These are phyloP conservation scores for Hirsutella rhossiliensis DNA, from an alignment of 2,329 filamentous ascomycete genomes.

Conservation along the genomic window DNA sequence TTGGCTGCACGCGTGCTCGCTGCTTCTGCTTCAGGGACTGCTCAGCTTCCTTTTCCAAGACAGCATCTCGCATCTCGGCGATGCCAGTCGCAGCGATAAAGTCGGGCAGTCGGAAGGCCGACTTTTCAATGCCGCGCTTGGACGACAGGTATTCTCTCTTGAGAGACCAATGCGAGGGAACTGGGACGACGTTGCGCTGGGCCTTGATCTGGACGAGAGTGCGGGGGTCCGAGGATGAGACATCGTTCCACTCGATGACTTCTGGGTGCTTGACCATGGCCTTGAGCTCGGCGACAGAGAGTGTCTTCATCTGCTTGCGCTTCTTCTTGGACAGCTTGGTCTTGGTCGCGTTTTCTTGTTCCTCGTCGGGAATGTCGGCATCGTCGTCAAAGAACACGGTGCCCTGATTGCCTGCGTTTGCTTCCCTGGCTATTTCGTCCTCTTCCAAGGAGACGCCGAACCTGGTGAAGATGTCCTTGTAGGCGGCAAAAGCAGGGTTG, in stretches of 20 bases:
- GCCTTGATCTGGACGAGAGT: constrained; percentile 91
- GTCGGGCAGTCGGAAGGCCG: constrained; percentile 81
- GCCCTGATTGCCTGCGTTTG: constrained; percentile 62
- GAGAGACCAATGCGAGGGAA: constrained; percentile 86
- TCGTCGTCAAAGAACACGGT: constrained; percentile 77
- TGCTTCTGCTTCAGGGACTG: constrained; percentile 91
- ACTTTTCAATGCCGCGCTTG: constrained; percentile 93
- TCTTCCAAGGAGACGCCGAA: constrained; percentile 59
- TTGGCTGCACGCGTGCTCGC: constrained; percentile 83
- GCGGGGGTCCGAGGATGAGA: constrained; percentile 77
- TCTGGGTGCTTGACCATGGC: constrained; percentile 83
- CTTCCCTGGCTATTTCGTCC: constrained; percentile 51
- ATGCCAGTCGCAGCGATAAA: constrained; percentile 98
- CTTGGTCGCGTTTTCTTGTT: constrained; percentile 53
- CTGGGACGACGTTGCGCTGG: constrained; percentile 88
- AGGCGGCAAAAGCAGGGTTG: constrained; percentile 73
- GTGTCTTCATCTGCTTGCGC: constrained; percentile 78
- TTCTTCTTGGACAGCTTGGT: constrained; percentile 88
- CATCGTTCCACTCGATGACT: constrained; percentile 95
- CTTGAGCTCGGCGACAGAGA: constrained; percentile 92
- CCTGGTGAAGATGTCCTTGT: constrained; percentile 68
- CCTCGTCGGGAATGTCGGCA: constrained; percentile 75
- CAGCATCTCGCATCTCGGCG: constrained; percentile 93
- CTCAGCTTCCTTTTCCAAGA: constrained; percentile 89
- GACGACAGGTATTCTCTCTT: constrained; percentile 96